Percentiles rank a stretch among this genome's conserved stretches.
Conservation (phyloP, 345 rosid species). For the Cardamine chenopodiifolia region DNA sequence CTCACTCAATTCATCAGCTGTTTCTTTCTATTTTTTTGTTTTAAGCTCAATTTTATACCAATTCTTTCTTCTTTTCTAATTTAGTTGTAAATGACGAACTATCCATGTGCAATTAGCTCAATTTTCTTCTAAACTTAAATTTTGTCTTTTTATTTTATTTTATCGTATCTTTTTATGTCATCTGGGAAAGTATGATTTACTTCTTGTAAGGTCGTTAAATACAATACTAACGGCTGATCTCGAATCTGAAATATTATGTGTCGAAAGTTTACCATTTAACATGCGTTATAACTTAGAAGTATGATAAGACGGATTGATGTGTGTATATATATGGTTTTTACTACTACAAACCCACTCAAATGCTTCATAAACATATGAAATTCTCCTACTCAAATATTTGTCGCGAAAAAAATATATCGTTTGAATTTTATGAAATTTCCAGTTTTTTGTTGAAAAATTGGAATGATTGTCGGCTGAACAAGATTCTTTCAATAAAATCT, state of each 20-base stretch:
- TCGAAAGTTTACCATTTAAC: too few species aligned
- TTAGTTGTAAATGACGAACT: not conserved
- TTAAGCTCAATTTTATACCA: slow-evolving; percentile 9
- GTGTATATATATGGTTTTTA: not conserved
- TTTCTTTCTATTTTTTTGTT: not conserved
- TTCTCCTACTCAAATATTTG: not conserved
- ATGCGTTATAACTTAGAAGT: too few species aligned
- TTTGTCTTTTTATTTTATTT: not conserved
- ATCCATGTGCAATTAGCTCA: not conserved
- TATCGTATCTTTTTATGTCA: not conserved
- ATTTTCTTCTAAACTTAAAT: too few species aligned
- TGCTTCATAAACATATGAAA: too few species aligned
- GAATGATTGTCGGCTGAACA: not conserved
- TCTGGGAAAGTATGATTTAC: not conserved
- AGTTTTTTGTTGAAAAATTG: not conserved
- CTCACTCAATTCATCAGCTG: slow-evolving; percentile 20
- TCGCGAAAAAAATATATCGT: not conserved
- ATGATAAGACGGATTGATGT: not conserved
- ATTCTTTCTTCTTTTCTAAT: not conserved
- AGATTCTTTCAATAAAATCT: not conserved
- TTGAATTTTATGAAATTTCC: not conserved
- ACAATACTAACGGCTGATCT: not conserved
- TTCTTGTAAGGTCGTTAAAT: not conserved
- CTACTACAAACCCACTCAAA: not conserved
- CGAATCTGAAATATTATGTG: not conserved